phyloP scores from a whole-genome alignment of 169 alveolate genomes.

The Eimeria brunetti region DNA sequence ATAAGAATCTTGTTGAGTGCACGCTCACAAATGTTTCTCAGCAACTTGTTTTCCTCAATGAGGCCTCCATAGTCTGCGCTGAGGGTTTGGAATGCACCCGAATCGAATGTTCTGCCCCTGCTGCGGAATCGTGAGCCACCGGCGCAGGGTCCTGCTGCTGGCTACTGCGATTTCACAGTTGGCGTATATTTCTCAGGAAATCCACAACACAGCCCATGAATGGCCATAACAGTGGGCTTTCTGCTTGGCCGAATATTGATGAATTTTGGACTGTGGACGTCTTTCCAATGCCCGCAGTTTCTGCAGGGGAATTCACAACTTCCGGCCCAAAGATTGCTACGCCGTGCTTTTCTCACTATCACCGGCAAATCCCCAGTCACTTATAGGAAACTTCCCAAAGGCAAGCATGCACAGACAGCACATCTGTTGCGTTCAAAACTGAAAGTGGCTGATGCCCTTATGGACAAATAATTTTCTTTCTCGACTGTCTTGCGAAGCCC shows the following conservation, averaged over 20 bases:
- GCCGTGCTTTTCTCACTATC: conserved; percentile 64
- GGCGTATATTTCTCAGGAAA: not conserved
- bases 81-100: conserved; percentile 77
- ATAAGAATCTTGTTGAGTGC: conserved; percentile 73
- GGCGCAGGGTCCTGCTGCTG: not conserved
- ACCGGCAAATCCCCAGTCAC: conserved; percentile 50
- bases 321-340: conserved; percentile 72
- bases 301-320: conserved; percentile 69
- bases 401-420: conserved; percentile 4
- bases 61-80: conserved; percentile 64
- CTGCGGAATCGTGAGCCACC: conserved; percentile 32
- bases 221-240: not conserved
- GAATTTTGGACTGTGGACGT: not conserved
- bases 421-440: not conserved
- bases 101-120: conserved; percentile 43
- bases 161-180: too few species aligned
- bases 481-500: not conserved
- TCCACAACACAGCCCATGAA: not conserved
- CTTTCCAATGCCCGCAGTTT: conserved; percentile 8
- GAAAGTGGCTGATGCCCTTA: not conserved
- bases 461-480: not conserved
- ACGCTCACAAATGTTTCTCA: conserved; percentile 65
- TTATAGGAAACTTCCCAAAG: conserved; percentile 10
- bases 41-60: conserved; percentile 68
- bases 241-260: not conserved